Percentiles rank a stretch among this genome's conserved stretches.
These are phyloP conservation scores for Neurospora pannonica DNA, from an alignment of 495 filamentous ascomycete genomes.

Conservation along the genomic window DNA sequence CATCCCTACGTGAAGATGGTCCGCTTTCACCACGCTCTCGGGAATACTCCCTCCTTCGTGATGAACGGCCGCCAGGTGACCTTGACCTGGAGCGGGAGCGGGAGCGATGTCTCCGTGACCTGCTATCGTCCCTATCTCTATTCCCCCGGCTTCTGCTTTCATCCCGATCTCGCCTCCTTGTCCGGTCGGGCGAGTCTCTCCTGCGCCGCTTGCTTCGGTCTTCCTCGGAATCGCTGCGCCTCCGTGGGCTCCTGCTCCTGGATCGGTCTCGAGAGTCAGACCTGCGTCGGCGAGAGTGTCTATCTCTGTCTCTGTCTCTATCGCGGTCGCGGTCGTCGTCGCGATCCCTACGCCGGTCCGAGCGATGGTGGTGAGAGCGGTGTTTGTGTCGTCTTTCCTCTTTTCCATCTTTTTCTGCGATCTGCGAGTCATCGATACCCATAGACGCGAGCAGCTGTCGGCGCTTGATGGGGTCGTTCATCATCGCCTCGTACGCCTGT, in stretches of 20 bases:
- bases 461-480: conserved; percentile 71
- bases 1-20: not conserved
- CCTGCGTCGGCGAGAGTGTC: conserved; percentile 27
- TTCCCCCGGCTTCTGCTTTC: not conserved
- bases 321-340: not conserved
- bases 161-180: conserved; percentile 3
- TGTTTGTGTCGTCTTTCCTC: conserved; percentile 43
- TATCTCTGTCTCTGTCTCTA: conserved; percentile 15
- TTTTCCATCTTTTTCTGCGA: conserved; percentile 26
- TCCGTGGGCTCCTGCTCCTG: conserved; percentile 11
- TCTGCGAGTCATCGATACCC: conserved; percentile 39
- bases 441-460: conserved; percentile 57
- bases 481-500: conserved; percentile 77
- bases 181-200: conserved; percentile 22
- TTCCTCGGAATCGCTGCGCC: conserved; percentile 22
- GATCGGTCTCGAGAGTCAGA: conserved; percentile 30
- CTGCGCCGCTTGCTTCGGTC: conserved; percentile 22
- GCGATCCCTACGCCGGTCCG: conserved; percentile 23
- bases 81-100: not conserved
- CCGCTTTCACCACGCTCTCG: conserved; percentile 5
- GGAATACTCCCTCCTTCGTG: conserved; percentile 11
- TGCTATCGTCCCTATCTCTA: conserved; percentile 2
- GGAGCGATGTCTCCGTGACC: not conserved
- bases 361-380: conserved; percentile 37
- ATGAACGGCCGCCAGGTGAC: conserved; percentile 18